phyloP scores from a whole-genome alignment of 1,284 basidiomycete genomes.

The Fereydounia khargensis region DNA sequence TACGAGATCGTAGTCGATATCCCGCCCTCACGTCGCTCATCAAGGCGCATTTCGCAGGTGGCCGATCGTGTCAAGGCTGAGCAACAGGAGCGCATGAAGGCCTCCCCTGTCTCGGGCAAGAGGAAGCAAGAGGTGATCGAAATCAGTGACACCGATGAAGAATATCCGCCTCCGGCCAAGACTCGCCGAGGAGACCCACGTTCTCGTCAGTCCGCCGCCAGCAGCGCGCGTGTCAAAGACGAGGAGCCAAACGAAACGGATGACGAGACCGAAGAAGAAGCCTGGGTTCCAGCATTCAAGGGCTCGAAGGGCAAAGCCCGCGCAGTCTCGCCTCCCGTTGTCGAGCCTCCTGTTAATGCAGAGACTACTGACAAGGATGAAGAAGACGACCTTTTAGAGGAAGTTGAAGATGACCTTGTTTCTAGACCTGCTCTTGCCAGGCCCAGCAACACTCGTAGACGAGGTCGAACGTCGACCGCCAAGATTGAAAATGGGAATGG shows the following conservation, averaged over 20 bases:
- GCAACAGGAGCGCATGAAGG: not conserved
- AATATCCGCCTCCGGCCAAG: not conserved
- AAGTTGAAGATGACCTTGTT: too few relatives aligned
- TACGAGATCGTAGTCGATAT: not conserved
- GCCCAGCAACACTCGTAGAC: too few relatives aligned
- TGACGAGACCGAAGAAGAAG: not conserved
- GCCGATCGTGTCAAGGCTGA: too few relatives aligned
- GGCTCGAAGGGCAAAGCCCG: constrained; percentile 11
- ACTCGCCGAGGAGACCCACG: not conserved
- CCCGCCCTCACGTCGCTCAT: not conserved
- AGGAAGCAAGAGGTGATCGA: not conserved
- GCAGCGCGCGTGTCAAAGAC: not conserved
- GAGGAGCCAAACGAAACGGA: not conserved
- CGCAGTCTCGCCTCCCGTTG: not conserved
- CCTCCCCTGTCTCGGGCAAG: constrained; percentile 1
- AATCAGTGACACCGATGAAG: not conserved
- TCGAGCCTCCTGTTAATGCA: too few relatives aligned
- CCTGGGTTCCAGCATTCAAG: not conserved
- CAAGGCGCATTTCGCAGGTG: too few relatives aligned
- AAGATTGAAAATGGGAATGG: constrained; percentile 15
- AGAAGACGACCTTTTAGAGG: too few relatives aligned
- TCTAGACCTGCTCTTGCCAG: too few relatives aligned
- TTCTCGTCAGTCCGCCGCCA: not conserved
- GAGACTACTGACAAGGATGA: too few relatives aligned
- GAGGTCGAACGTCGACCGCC: not conserved